Evolutionary conservation across 768 basidiomycete genomes (phyloP).

Genomic region (Rhodotorula babjevae): DNA sequence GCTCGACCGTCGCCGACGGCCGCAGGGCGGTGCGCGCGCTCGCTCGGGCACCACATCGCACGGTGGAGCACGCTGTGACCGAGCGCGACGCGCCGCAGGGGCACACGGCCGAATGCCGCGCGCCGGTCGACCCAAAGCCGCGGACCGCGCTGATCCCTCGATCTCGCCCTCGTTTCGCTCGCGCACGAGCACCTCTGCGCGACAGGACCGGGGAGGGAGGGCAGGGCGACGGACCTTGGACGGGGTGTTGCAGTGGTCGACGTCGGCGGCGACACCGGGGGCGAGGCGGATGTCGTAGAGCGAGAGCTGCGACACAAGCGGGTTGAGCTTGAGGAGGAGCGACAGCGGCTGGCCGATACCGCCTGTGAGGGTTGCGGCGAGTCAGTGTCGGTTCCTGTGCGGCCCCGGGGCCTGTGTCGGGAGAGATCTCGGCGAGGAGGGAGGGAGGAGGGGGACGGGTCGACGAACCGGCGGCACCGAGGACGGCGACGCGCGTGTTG

Average conservation of each 20-base stretch:
- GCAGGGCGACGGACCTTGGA: conserved; percentile 57
- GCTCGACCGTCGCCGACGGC: too few relatives aligned
- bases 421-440: neutral
- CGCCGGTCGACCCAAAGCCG: neutral
- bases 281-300: conserved; percentile 94
- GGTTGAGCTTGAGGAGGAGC: conserved; percentile 86
- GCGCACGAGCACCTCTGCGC: too few relatives aligned
- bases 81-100: too few relatives aligned
- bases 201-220: conserved; percentile 37
- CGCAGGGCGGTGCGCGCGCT: too few relatives aligned
- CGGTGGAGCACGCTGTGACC: too few relatives aligned
- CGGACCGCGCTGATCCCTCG: neutral
- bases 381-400: neutral
- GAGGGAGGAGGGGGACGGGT: neutral
- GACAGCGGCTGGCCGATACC: conserved; percentile 91
- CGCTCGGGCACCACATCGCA: too few relatives aligned
- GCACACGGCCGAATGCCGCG: neutral
- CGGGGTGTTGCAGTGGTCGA: conserved; percentile 84
- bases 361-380: neutral
- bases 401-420: too few relatives aligned
- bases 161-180: neutral
- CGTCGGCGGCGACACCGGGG: conserved; percentile 94
- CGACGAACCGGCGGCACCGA: conserved; percentile 80
- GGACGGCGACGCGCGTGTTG: conserved; percentile 80
- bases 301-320: conserved; percentile 52